Evolutionary conservation across 2,329 filamentous ascomycete genomes (phyloP).

Genomic region (Juglanconis juglandina): DNA sequence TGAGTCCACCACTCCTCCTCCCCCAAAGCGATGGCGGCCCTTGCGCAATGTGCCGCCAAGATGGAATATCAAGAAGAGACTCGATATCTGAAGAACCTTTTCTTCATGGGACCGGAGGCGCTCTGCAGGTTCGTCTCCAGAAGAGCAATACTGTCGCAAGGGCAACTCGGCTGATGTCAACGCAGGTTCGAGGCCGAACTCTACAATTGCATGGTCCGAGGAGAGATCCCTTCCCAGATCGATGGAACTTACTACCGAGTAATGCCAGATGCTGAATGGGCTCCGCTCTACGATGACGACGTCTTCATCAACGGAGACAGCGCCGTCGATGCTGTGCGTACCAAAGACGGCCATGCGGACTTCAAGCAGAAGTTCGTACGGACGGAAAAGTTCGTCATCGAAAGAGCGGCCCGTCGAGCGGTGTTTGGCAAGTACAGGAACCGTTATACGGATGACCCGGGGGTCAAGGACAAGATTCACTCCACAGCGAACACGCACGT

Average conservation of each 20-base stretch:
- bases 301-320: constrained; percentile 11
- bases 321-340: constrained; percentile 9
- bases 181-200: constrained; percentile 1
- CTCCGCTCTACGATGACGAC: constrained; percentile 7
- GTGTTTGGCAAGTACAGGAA: constrained; percentile 9
- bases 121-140: constrained; percentile 1
- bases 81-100: constrained; percentile 4
- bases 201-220: constrained; percentile 7
- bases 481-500: constrained; percentile 59
- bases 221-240: constrained; percentile 8
- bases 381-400: constrained; percentile 9
- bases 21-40: neutral
- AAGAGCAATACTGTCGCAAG: neutral
- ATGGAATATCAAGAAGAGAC: constrained; percentile 8
- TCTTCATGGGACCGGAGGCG: constrained; percentile 9
- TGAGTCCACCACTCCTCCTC: neutral
- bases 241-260: constrained; percentile 12
- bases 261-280: constrained; percentile 8
- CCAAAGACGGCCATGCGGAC: constrained; percentile 11
- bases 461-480: constrained; percentile 42
- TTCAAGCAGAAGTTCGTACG: constrained; percentile 14
- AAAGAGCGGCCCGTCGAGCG: constrained; percentile 1
- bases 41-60: constrained; percentile 6
- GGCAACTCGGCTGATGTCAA: neutral
- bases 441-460: constrained; percentile 10